Evolutionary conservation across 139 green algal species (phyloP).

Genomic region (Eudorina sp.): DNA sequence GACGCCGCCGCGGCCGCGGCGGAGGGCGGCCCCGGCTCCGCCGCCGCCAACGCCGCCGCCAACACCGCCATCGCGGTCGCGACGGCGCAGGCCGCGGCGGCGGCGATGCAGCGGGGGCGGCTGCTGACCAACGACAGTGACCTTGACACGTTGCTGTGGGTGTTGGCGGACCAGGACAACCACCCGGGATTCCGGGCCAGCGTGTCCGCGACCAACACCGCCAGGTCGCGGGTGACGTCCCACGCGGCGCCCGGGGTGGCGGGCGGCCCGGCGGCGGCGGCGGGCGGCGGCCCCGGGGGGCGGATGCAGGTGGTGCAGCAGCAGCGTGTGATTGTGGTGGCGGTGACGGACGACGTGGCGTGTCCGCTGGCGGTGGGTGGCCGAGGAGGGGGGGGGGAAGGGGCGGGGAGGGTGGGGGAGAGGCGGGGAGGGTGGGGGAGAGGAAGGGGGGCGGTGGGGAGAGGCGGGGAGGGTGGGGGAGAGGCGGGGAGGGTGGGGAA

Average conservation of each 20-base stretch:
- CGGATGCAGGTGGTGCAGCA: neutral
- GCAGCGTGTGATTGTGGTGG: constrained; percentile 34
- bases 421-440: too few relatives aligned
- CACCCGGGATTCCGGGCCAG: constrained; percentile 7
- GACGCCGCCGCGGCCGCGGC: too few relatives aligned
- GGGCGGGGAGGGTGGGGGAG: too few relatives aligned
- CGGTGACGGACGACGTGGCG: constrained; percentile 32
- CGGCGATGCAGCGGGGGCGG: constrained; percentile 23
- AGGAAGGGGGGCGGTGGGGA: neutral
- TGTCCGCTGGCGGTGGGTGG: constrained; percentile 31
- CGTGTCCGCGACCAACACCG: constrained; percentile 19
- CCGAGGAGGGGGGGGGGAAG: neutral
- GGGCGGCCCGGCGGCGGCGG: neutral
- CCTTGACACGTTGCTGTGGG: constrained; percentile 29
- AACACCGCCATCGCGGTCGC: neutral
- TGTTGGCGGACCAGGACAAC: constrained; percentile 23
- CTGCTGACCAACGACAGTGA: constrained; percentile 39
- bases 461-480: too few relatives aligned
- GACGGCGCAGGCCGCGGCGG: neutral
- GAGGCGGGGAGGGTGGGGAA: too few relatives aligned
- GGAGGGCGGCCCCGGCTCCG: too few relatives aligned
- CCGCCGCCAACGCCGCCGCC: neutral
- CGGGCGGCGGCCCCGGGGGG: too few relatives aligned
- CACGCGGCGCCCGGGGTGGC: constrained; percentile 24
- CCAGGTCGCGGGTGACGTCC: neutral